phyloP scores from a whole-genome alignment of 2,329 filamentous ascomycete genomes.

The Clonostachys sp. region DNA sequence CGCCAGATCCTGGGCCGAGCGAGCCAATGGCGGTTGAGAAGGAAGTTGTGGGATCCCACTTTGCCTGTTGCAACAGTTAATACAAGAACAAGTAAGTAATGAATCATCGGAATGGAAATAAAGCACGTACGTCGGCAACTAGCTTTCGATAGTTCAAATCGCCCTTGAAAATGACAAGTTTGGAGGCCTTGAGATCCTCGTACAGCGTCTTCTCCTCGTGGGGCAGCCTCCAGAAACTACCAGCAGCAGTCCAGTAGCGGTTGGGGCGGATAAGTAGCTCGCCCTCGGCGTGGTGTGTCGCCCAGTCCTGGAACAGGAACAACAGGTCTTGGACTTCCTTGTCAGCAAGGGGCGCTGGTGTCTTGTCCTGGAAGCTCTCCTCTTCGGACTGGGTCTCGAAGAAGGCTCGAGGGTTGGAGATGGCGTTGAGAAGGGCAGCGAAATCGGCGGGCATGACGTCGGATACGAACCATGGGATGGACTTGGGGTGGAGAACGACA shows the following conservation, averaged over 20 bases:
- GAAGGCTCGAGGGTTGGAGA: conserved; percentile 71
- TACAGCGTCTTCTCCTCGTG: conserved; percentile 60
- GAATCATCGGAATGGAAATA: too few relatives aligned
- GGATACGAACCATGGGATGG: conserved; percentile 68
- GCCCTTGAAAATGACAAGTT: conserved; percentile 66
- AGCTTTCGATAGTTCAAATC: conserved; percentile 68
- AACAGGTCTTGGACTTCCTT: conserved; percentile 62
- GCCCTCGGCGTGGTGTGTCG: conserved; percentile 72
- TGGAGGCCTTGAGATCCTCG: conserved; percentile 67
- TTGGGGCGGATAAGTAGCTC: conserved; percentile 79
- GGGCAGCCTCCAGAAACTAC: conserved; percentile 85
- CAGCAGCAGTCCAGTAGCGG: conserved; percentile 83
- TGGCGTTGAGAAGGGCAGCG: conserved; percentile 69
- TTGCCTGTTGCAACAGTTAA: conserved; percentile 22
- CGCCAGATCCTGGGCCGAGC: conserved; percentile 49
- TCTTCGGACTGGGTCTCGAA: conserved; percentile 66
- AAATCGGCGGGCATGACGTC: conserved; percentile 78
- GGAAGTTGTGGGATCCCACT: conserved; percentile 59
- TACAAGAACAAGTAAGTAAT: too few relatives aligned
- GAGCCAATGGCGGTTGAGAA: conserved; percentile 61
- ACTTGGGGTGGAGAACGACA: conserved; percentile 63
- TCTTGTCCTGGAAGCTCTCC: conserved; percentile 39
- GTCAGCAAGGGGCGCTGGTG: conserved; percentile 55
- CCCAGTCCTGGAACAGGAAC: conserved; percentile 84
- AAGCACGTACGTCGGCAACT: conserved; percentile 42